Base-by-base conservation (phyloP, 1,284 basidiomycete genomes). In the Porogramme epimiltina region DNA sequence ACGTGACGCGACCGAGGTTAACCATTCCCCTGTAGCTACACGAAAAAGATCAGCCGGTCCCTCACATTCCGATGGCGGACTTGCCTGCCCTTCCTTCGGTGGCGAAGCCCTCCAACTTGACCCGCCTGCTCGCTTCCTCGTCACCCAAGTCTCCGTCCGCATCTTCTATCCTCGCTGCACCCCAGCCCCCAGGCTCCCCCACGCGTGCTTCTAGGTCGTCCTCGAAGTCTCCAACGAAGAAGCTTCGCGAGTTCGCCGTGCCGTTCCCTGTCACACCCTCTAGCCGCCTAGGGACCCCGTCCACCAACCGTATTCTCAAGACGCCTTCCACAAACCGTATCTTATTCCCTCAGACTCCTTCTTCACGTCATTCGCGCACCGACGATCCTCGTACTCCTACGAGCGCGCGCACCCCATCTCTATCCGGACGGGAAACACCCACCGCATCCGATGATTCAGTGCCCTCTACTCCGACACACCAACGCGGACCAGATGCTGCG, bases 391-490 rank as follows among this genome's bases (percentile, higher is more conserved):
- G 61, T 28, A 62, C 63, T 4, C 61, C 61, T 13, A 56, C 61
- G 13, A 59, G 56, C 20, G 58, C 63, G 20, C 57, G 58, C 46
- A 52, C 61, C 15, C 56, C 56, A 13, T 59, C 65, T 47, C 48
- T 52, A 19, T 54, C 57, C 22, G 63, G 60, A 16, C 62, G 62
- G 52, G 61, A 60, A 53, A 72, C 66, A 49, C 68, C 63, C 51
- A 65, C 64, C n/a, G 57, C 64, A 0, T 64, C 63, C n/a, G 62
- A 62, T 18, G 63, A 74, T 46, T 74, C 77, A n/a, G 68, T 79
- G 23, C 83, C 83, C 19, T 81, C 78, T 2, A 91, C 86, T 1
- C 87, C 87, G 20, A 73, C 77, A 34, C 84, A 81, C 58, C 86
- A 87, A 63, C 75, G 74, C 45, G 84, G 82, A 18, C 46, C 75